Base-by-base conservation (phyloP, 2,329 filamentous ascomycete species). In the Xylariaceae sp. region DNA sequence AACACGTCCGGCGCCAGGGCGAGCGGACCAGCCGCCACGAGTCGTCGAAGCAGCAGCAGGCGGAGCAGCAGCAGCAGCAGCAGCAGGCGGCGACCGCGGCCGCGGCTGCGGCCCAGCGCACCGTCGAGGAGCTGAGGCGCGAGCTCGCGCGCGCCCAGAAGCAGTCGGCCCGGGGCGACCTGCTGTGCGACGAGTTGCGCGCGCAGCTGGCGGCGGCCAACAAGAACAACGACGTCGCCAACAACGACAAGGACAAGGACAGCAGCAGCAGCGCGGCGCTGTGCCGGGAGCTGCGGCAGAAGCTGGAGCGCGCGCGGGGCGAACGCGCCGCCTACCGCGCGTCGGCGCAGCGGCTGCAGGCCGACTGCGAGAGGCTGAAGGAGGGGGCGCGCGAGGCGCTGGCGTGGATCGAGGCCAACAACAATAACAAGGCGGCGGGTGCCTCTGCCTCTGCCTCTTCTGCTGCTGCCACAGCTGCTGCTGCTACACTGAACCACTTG, bases 301-400 rank as follows among this genome's bases (percentile, higher is more conserved):
- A 89, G 46, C 69, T 93, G 14, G 77, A 83, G 37, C 72, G 80
- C 32, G 74, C 75, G 4, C 79, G 81, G 17, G 76, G 76, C 47
- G 80, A 87, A 51, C 69, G 77, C 16, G 70, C 73, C 11, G 59
- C 64, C 9, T 75, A 71, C 53, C 66, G 70, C 13, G 58, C 68
- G 33, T 68, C 64, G 27, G 70, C 67, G 8, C 70, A 74, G 57
- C 72, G 70, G 52, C 58, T 77, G 33, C 64, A 72, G 42, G 61
- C 59, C 26, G 70, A 76, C 39, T 57, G 72, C 33, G 63, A 65
- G 40, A 54, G 58, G 3, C 58, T 75, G 22, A 63, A 65, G 51
- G 53, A 57, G 6, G 54, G 55, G 19, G 58, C 58, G 28, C 50
- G 58, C 32, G 56, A 59, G 15, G 59, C 61, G 5, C 52, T 58